Evolutionary conservation across 805 yeast genomes (phyloP).

Genomic region (Candida maesae): DNA sequence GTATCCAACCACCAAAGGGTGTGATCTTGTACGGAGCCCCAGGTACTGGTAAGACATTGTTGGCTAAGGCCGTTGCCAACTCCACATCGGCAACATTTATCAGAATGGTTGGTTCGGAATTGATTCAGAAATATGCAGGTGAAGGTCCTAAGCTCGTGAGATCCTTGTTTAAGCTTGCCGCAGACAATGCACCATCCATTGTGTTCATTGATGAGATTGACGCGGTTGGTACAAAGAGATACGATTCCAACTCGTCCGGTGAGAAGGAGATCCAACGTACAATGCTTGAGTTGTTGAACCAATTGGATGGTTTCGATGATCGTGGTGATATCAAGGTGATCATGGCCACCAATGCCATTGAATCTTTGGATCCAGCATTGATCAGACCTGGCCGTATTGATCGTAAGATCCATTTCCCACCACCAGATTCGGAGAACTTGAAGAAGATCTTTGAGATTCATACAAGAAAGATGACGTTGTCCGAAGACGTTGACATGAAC

Average conservation of each 20-base stretch:
- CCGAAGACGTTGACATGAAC: conserved; percentile 84
- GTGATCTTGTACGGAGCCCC: conserved; percentile 97
- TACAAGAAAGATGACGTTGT: conserved; percentile 87
- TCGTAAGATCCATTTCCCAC: conserved; percentile 91
- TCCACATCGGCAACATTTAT: conserved; percentile 95
- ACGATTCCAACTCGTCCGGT: conserved; percentile 86
- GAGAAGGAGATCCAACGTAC: conserved; percentile 97
- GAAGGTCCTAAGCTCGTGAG: conserved; percentile 96
- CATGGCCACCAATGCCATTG: conserved; percentile 97
- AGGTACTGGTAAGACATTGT: conserved; percentile 93
- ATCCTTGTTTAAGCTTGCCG: conserved; percentile 94
- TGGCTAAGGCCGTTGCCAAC: conserved; percentile 97
- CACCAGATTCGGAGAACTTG: conserved; percentile 90
- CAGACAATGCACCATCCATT: conserved; percentile 96
- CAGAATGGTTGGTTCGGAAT: conserved; percentile 95
- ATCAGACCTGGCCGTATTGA: conserved; percentile 97
- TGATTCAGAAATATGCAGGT: conserved; percentile 94
- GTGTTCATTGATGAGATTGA: conserved; percentile 98
- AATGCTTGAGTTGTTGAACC: conserved; percentile 92
- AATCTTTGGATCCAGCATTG: conserved; percentile 90
- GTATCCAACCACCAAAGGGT: conserved; percentile 97
- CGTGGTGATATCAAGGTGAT: conserved; percentile 96
- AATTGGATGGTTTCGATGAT: conserved; percentile 95
- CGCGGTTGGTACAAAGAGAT: conserved; percentile 98
- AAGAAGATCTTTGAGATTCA: conserved; percentile 90